Conservation (phyloP, 148 eudicot species). For the Cornus suecica region DNA sequence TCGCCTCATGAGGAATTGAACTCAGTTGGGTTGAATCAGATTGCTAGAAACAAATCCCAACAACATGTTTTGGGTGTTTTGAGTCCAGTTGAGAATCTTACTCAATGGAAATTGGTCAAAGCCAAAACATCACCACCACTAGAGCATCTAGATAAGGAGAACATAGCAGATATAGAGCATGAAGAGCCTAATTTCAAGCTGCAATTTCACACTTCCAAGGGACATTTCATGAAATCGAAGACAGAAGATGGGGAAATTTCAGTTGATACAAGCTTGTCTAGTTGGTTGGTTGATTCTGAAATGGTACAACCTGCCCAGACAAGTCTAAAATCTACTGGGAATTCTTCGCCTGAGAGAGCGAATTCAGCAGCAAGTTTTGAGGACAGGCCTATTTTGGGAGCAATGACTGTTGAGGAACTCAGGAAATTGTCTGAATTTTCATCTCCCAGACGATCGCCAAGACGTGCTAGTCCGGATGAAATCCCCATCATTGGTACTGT, state of each 20-base stretch:
- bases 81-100: conserved; percentile 55
- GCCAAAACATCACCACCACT: conserved; percentile 20
- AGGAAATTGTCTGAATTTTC: conserved; percentile 36
- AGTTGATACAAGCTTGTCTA: conserved; percentile 66
- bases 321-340: conserved; percentile 43
- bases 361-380: conserved; percentile 39
- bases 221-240: not conserved
- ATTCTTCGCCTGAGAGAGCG: conserved; percentile 23
- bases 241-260: conserved; percentile 23
- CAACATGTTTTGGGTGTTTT: conserved; percentile 30
- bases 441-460: conserved; percentile 41
- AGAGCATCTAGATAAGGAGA: conserved; percentile 46
- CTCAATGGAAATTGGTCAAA: conserved; percentile 45
- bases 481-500: conserved; percentile 54
- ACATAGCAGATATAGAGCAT: conserved; percentile 8
- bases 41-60: not conserved
- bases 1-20: not conserved
- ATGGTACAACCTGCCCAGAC: conserved; percentile 22
- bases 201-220: not conserved
- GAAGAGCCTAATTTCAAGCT: conserved; percentile 22
- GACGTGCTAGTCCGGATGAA: conserved; percentile 38
- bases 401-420: conserved; percentile 45
- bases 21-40: not conserved
- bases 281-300: conserved; percentile 53
- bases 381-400: conserved; percentile 57